phyloP scores from a whole-genome alignment of 345 rosid species.

The Lumnitzera racemosa region DNA sequence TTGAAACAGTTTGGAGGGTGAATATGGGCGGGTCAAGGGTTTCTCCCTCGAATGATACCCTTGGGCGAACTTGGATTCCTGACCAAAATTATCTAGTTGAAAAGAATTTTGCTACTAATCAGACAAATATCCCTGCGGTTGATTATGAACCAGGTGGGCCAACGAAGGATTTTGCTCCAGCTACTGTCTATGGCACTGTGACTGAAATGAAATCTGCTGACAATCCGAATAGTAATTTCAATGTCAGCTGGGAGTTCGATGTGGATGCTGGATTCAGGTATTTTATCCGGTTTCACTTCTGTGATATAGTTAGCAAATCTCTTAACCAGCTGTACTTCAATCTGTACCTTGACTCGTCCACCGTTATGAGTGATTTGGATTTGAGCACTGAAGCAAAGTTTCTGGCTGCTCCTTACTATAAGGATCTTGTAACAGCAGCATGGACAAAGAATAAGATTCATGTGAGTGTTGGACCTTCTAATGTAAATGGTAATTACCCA shows the following conservation, averaged over 20 bases:
- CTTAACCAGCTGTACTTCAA: conserved; percentile 65
- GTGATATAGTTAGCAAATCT: conserved; percentile 51
- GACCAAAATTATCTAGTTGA: conserved; percentile 36
- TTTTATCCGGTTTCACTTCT: conserved; percentile 78
- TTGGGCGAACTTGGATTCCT: conserved; percentile 74
- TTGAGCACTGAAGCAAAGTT: conserved; percentile 17
- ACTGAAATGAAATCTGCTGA: conserved; percentile 41
- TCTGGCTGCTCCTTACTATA: conserved; percentile 41
- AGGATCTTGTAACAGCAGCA: conserved; percentile 43
- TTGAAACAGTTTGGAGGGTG: conserved; percentile 66
- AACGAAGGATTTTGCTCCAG: conserved; percentile 53
- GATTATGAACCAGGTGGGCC: conserved; percentile 36
- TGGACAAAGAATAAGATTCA: conserved; percentile 28
- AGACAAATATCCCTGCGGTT: conserved; percentile 43
- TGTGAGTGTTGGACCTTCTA: conserved; percentile 49
- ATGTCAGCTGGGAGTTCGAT: conserved; percentile 70
- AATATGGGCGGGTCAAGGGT: conserved; percentile 84
- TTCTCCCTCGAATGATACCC: conserved; percentile 50
- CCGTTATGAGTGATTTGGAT: conserved; percentile 39
- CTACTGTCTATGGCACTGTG: conserved; percentile 64
- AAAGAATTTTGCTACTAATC: conserved; percentile 28
- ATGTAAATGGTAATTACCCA: conserved; percentile 18
- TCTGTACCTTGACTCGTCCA: conserved; percentile 52
- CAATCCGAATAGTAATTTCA: conserved; percentile 52
- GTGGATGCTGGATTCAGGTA: conserved; percentile 63